These are phyloP conservation scores for Mimosa bimucronata DNA, from an alignment of 306 rosid genomes.

Conservation along the genomic window DNA sequence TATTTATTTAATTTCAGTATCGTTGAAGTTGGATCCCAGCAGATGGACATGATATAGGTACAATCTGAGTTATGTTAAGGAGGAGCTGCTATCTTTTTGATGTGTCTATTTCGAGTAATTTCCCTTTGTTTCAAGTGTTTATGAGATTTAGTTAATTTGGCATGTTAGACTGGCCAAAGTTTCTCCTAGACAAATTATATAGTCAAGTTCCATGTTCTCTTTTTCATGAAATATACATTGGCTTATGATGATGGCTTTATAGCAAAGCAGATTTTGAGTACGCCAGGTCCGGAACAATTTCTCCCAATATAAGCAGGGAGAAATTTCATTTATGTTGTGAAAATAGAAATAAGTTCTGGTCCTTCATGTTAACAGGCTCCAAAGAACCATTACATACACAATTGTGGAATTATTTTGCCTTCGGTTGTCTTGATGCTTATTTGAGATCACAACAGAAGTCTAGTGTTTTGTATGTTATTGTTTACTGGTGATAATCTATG, in stretches of 20 bases:
- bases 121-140: neutral
- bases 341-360: conserved; percentile 5
- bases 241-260: neutral
- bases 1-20: neutral
- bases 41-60: neutral
- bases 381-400: conserved; percentile 7
- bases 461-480: neutral
- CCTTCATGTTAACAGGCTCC: conserved; percentile 12
- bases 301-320: too few relatives aligned
- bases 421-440: conserved; percentile 9
- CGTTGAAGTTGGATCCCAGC: neutral
- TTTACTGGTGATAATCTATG: conserved; percentile 30
- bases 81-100: neutral
- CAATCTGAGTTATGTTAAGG: conserved; percentile 7
- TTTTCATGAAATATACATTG: neutral
- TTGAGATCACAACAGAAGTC: conserved; percentile 22
- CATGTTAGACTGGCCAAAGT: conserved; percentile 1
- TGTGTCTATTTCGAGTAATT: neutral
- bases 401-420: neutral
- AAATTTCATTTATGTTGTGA: conserved; percentile 1
- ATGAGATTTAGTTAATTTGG: neutral
- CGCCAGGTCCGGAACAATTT: neutral
- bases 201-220: neutral
- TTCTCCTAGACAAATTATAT: neutral
- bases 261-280: neutral